Evolutionary conservation across 2,329 filamentous ascomycete genomes (phyloP).

Genomic region (Dactylellina leptospora): DNA sequence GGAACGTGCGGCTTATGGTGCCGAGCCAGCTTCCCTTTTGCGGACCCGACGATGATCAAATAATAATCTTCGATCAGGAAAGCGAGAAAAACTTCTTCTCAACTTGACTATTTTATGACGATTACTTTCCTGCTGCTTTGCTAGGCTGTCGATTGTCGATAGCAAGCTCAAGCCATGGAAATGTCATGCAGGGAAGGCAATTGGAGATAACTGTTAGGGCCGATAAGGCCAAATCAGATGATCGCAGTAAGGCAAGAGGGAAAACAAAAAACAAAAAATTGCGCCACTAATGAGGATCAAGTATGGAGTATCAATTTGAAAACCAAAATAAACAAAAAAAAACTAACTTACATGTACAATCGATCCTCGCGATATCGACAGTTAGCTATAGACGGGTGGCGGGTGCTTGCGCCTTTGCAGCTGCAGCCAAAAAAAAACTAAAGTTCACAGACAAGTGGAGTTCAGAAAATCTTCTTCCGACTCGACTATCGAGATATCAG

Average conservation of each 20-base stretch:
- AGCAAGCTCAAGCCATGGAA: constrained; percentile 25
- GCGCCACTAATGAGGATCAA: constrained; percentile 16
- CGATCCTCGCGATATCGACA: constrained; percentile 18
- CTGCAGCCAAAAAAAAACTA: constrained; percentile 18
- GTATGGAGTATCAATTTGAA: constrained; percentile 3
- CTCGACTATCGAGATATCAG: constrained; percentile 35
- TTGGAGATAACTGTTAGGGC: constrained; percentile 1
- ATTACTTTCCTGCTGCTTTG: constrained; percentile 12
- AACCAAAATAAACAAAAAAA: constrained; percentile 24
- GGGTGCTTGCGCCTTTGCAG: constrained; percentile 46
- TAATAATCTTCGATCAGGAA: constrained; percentile 11
- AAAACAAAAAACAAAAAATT: neutral
- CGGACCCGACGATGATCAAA: constrained; percentile 22
- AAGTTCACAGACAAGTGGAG: constrained; percentile 19
- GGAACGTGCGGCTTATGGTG: constrained; percentile 53
- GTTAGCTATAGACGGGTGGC: constrained; percentile 31
- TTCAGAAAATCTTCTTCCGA: constrained; percentile 18
- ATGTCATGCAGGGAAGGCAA: constrained; percentile 40
- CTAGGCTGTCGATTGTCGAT: constrained; percentile 29
- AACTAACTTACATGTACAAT: constrained; percentile 12
- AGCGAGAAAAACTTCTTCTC: neutral
- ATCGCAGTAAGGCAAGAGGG: constrained; percentile 14
- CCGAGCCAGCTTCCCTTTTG: constrained; percentile 33
- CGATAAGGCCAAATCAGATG: constrained; percentile 42
- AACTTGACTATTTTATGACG: constrained; percentile 21